Evolutionary conservation across 352 stramenopile species (phyloP).

Genomic region (Phytophthora podocarpi): DNA sequence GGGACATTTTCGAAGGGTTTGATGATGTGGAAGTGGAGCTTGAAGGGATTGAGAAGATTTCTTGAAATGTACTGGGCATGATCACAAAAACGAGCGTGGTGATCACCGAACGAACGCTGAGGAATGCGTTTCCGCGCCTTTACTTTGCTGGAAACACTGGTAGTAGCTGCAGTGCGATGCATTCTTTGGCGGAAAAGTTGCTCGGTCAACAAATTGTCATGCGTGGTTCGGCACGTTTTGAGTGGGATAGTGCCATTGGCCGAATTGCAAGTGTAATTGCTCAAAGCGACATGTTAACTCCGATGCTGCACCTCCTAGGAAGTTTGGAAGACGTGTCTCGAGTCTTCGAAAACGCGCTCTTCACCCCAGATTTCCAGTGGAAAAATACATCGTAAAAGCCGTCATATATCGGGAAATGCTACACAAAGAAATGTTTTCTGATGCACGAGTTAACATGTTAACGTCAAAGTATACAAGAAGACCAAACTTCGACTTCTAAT

Average conservation of each 20-base stretch:
- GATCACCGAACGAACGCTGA: neutral
- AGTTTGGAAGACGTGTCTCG: neutral
- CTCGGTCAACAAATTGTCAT: neutral
- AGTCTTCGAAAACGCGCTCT: neutral
- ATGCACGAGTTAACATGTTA: too few species aligned
- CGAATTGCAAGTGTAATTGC: neutral
- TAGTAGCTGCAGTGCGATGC: too few species aligned
- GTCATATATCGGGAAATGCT: too few species aligned
- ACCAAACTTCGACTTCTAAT: too few species aligned
- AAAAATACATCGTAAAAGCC: too few species aligned
- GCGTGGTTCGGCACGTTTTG: neutral
- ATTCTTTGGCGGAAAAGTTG: neutral
- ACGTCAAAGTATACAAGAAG: too few species aligned
- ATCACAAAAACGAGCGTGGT: neutral
- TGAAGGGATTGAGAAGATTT: neutral
- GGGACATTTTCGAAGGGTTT: neutral
- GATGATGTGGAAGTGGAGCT: neutral
- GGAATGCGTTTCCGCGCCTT: neutral
- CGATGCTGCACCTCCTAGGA: neutral
- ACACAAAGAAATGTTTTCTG: too few species aligned
- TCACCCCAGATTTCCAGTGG: slow-evolving; percentile 4
- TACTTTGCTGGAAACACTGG: neutral
- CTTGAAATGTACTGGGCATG: neutral
- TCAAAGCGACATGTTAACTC: slow-evolving; percentile 3
- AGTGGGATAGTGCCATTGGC: neutral